Conservation (phyloP, 352 stramenopile species). For the Peronosclerospora sorghi region DNA sequence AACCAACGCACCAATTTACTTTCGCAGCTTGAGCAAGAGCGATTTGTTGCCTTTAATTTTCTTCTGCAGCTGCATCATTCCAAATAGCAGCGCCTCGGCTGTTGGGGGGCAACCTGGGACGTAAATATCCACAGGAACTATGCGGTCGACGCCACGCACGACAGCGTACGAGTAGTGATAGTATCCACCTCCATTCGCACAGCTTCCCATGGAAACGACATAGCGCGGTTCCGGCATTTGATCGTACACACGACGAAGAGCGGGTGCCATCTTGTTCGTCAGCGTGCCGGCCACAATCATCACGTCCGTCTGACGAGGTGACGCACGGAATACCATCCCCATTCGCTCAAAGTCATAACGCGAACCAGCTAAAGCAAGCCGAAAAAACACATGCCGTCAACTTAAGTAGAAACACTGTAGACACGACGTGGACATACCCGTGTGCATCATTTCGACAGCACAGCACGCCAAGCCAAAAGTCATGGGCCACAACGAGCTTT, state of each 20-base stretch:
- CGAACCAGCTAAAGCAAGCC: slow-evolving; percentile 21
- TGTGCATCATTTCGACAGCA: slow-evolving; percentile 99
- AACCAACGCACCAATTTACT: slow-evolving; percentile 52
- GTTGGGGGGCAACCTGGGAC: slow-evolving; percentile 98
- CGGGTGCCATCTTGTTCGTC: slow-evolving; percentile 99
- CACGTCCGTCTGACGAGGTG: slow-evolving; percentile 92
- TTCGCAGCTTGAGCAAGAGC: slow-evolving; percentile 91
- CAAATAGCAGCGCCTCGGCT: slow-evolving; percentile 96
- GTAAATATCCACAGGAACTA: slow-evolving; percentile 99
- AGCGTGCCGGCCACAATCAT: slow-evolving; percentile 99
- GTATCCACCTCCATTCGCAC: slow-evolving; percentile 93
- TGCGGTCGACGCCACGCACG: slow-evolving; percentile 94
- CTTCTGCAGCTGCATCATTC: slow-evolving; percentile 98
- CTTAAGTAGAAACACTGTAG: background rate
- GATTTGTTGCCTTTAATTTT: slow-evolving; percentile 98
- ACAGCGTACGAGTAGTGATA: slow-evolving; percentile 97
- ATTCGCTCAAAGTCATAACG: slow-evolving; percentile 98
- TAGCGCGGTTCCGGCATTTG: slow-evolving; percentile 99
- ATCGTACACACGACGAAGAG: slow-evolving; percentile 94
- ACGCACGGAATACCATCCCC: slow-evolving; percentile 97
- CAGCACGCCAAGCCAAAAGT: slow-evolving; percentile 99
- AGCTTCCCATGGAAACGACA: slow-evolving; percentile 98
- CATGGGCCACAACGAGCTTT: slow-evolving; percentile 97
- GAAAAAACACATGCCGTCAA: background rate
- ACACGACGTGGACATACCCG: slow-evolving; percentile 33